A percentile compares a stretch with the other conserved stretches of the same genome.
These are phyloP conservation scores for Hyphopichia wangnamkhiaoensis DNA, from an alignment of 1,139 yeast species.

Conservation along the genomic window DNA sequence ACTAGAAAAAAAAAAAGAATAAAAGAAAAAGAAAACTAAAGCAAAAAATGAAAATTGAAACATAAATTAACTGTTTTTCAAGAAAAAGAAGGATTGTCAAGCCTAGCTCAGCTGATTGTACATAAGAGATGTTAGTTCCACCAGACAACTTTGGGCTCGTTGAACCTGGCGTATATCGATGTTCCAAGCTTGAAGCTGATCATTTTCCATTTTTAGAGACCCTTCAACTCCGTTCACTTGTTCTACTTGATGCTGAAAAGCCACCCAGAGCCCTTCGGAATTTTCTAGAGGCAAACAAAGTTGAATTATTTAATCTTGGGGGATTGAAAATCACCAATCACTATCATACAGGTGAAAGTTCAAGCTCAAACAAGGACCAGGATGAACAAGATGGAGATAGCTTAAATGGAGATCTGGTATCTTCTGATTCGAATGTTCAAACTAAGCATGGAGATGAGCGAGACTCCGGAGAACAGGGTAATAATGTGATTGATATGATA, in stretches of 20 bases:
- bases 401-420: conserved; percentile 5
- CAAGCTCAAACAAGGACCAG: conserved; percentile 15
- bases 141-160: conserved; percentile 80
- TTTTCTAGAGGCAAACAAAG: conserved; percentile 45
- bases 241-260: conserved; percentile 70
- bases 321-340: conserved; percentile 46
- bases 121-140: conserved; percentile 81
- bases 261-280: conserved; percentile 57
- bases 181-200: conserved; percentile 55
- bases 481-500: conserved; percentile 16
- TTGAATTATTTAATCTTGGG: conserved; percentile 48
- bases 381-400: conserved; percentile 17
- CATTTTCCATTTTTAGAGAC: conserved; percentile 70
- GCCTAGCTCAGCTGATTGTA: no score
- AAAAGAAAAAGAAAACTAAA: no score
- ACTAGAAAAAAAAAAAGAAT: no score
- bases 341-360: conserved; percentile 32
- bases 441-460: conserved; percentile 1
- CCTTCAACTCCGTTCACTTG: conserved; percentile 53
- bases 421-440: conserved; percentile 1
- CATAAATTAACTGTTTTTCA: background rate
- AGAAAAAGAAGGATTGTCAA: background rate
- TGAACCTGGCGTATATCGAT: conserved; percentile 68
- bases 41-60: no score
- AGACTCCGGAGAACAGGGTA: background rate